phyloP scores from a whole-genome alignment of 2,329 filamentous ascomycete genomes.

The Alternaria triticina region DNA sequence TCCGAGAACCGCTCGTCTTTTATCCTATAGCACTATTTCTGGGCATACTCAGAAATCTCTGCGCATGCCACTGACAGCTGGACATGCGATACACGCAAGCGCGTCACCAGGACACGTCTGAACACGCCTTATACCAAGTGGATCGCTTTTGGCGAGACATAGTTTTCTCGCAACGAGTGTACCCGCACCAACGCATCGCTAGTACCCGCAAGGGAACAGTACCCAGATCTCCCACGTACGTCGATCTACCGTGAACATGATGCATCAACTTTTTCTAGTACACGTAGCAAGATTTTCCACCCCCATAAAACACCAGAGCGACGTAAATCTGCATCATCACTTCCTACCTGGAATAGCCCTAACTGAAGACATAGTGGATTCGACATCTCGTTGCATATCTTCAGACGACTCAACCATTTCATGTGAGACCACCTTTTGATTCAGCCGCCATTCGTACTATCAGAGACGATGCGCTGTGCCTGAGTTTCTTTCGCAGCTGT shows the following conservation, averaged over 20 bases:
- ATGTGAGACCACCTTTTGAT: no score
- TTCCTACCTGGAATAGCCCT: neutral
- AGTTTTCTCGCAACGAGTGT: neutral
- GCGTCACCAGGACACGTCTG: neutral
- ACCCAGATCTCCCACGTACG: neutral
- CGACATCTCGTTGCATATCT: neutral
- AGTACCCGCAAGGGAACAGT: slow-evolving; percentile 5
- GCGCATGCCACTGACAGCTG: neutral
- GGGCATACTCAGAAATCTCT: neutral
- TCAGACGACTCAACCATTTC: neutral
- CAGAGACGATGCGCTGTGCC: neutral
- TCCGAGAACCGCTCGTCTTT: neutral
- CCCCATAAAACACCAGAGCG: neutral
- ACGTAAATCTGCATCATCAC: neutral
- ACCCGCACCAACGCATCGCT: neutral
- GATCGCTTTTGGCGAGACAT: neutral
- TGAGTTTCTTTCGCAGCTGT: neutral
- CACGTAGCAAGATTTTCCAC: neutral
- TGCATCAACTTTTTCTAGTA: neutral
- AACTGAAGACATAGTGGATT: neutral
- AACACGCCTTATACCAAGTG: slow-evolving; percentile 4
- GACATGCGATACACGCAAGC: neutral
- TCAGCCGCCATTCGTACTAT: neutral
- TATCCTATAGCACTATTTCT: neutral
- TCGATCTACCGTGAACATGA: slow-evolving; percentile 1